Conservation (phyloP, 805 yeast genomes). For the Saccharomycopsis fodiens region DNA sequence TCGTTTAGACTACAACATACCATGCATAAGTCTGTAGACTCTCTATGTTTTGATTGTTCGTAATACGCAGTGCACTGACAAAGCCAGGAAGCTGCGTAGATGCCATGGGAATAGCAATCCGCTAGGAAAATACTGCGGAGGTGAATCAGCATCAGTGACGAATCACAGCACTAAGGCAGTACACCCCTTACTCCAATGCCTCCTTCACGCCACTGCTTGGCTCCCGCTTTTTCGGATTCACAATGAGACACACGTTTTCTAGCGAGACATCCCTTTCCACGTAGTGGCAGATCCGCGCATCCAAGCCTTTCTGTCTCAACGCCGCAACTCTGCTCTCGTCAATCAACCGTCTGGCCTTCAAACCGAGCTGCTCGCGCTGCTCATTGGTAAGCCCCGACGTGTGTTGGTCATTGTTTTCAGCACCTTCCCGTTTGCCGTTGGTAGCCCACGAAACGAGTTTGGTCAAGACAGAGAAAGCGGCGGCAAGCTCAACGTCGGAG, state of each 20-base stretch:
- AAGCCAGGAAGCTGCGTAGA: no score
- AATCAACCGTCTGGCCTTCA: constrained; percentile 59
- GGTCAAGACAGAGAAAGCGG: constrained; percentile 38
- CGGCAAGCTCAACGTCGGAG: constrained; percentile 21
- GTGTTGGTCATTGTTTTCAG: constrained; percentile 37
- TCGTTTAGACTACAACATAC: no score
- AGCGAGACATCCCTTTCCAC: constrained; percentile 49
- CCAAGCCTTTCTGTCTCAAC: constrained; percentile 32
- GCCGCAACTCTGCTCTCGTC: constrained; percentile 65
- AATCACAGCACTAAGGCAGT: no score
- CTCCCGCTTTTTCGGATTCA: no score
- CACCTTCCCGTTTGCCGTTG: constrained; percentile 47
- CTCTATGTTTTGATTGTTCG: no score
- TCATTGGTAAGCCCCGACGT: constrained; percentile 36
- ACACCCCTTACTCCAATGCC: no score
- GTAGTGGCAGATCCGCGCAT: constrained; percentile 50
- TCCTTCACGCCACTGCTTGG: no score
- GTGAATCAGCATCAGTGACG: no score
- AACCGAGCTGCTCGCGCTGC: constrained; percentile 56
- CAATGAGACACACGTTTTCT: constrained; percentile 59
- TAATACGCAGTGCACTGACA: no score
- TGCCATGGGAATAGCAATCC: no score
- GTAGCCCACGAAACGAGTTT: constrained; percentile 88
- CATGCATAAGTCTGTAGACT: no score
- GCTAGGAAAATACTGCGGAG: no score